Evolutionary conservation across 1,139 yeast genomes (phyloP), one percentile per base, ranked within the genome.

Genomic region (Blastobotrys arbuscula): DNA sequence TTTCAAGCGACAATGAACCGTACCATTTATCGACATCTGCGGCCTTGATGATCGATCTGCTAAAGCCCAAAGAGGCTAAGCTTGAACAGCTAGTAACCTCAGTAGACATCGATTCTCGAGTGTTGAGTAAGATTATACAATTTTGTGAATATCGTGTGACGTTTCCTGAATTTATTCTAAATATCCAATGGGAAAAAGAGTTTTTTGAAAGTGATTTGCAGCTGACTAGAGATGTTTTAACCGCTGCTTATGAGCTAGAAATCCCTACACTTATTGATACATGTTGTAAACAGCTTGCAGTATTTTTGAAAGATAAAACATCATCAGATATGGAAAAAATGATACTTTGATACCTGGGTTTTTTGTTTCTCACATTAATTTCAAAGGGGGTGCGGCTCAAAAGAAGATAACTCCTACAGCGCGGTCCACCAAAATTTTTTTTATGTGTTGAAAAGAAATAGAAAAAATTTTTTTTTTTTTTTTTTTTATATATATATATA

Each of bases 221-320:
- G 18, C 34, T 42, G 9, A 35, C 45, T 12, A 31, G 23, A 10
- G 23, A 34, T 3, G 19, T 42, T 15, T 21, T 31, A 12, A 2
- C 3, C 2, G 44, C 30, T 15, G 39, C 45, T 12, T 31, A 34
- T 23, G 15, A 20, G 33, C 26, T 42, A 19, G 45, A 26, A 2
- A 42, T 42, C 34, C 34, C 33, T 2, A 23, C 39, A 10, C 18
- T 42, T 3, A 15, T 35, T n/a, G 40, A 42, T 10, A 24, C 39
- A 21, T 18, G 30, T 9, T 42, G 45, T 24, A 34, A 42, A 35
- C 34, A 31, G 10, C 12, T 42, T n/a, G 45, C 45, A 2, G 24
- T 21, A 26, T 21, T 35, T 35, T 4, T 42, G 2, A 34, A 16
- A 34, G 39, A 26, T 18, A n/a, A 16, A 21, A 2, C 23, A 2